A percentile compares a stretch with the other conserved stretches of the same genome.
These are phyloP conservation scores for Solanum hybrid DNA, from an alignment of 305 asterid species.

Conservation along the genomic window DNA sequence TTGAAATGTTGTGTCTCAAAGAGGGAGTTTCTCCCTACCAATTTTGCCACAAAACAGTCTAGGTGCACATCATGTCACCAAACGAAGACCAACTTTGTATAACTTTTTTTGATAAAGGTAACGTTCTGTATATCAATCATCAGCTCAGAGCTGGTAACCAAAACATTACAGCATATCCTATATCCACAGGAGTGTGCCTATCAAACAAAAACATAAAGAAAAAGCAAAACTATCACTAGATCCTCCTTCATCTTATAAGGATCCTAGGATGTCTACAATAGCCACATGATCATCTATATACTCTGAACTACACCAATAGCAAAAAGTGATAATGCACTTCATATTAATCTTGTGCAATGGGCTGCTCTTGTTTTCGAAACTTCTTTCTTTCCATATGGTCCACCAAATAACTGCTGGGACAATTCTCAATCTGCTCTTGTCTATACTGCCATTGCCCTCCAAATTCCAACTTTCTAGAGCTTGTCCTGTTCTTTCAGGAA, in stretches of 20 bases:
- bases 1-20: too few relatives aligned
- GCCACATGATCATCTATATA: not conserved
- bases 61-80: too few relatives aligned
- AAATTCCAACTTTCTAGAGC: not conserved
- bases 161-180: not conserved
- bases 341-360: not conserved
- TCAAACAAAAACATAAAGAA: not conserved
- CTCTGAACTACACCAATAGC: not conserved
- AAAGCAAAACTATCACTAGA: not conserved
- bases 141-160: not conserved
- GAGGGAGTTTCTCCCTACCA: too few relatives aligned
- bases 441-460: not conserved
- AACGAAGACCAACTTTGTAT: too few relatives aligned
- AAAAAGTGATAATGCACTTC: not conserved
- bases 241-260: not conserved
- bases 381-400: not conserved
- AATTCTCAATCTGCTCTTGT: not conserved
- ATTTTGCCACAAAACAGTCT: too few relatives aligned
- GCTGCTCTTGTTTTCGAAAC: not conserved
- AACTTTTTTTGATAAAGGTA: not conserved
- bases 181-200: not conserved
- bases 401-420: not conserved
- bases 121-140: not conserved
- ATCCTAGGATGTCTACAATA: not conserved
- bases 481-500: not conserved